Evolutionary conservation across 768 basidiomycete genomes (phyloP), one percentile per base, ranked within the genome.

Genomic region (Clavulina sp.): DNA sequence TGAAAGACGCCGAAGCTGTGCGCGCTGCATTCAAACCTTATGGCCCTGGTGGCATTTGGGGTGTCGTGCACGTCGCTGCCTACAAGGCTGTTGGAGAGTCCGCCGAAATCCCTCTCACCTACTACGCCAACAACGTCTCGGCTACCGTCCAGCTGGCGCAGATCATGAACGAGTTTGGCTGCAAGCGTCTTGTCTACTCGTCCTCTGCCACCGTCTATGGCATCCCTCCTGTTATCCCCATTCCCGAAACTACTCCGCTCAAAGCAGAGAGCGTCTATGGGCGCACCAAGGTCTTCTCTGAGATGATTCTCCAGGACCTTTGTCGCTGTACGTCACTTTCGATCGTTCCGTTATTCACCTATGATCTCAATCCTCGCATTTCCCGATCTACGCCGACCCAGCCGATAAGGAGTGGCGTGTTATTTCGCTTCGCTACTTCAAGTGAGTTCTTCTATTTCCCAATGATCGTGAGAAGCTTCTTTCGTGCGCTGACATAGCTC

Each of bases 161-260:
- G 69, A 71, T 76, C 57, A 93, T 93, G 91, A 68, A 71, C 38
- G 83, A 83, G 50, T 87, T 78, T 65, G 80, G 26, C 56, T 87
- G 85, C 69, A 73, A 74, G 50, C 77, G 87, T 54, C 69, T 99
- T 53, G 93, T 99, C 49, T 99, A 96, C 70, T 97, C 95, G 1
- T 96, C 92, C 7, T 93, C 89, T 23, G 95, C 95, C 4, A 97
- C 95, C 18, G 95, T 99, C 24, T 99, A 99, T 62, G 95, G 95
- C 50, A 91, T 80, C 3, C 95, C 95, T 6, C 81, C 86, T 21
- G 70, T 69, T 48, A 84, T 97, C 41, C 95, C 95, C 49, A 97
- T 97, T 58, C 87, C 91, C 16, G 95, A 99, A 66, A 75, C 80
- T 2, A 91, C 87, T 3, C 78, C 83, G 18, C 67, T 97, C 54